These are phyloP conservation scores for Trichoderma brevicompactum DNA, from an alignment of 2,329 filamentous ascomycete genomes.

Conservation along the genomic window DNA sequence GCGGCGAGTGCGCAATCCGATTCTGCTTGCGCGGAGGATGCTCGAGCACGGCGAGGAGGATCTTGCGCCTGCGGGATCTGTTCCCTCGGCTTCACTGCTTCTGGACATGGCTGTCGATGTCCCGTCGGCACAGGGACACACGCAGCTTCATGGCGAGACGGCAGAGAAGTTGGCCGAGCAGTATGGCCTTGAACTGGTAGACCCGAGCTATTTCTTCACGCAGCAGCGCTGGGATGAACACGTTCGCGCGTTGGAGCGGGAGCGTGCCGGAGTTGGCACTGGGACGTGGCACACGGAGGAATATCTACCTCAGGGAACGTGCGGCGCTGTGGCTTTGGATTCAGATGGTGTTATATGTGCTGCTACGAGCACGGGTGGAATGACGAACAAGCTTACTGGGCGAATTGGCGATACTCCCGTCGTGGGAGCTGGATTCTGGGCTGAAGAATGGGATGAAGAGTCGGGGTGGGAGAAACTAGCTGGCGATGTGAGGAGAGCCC, in stretches of 20 bases:
- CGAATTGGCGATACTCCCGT: conserved; percentile 86
- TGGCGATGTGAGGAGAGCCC: not conserved
- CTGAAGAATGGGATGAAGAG: conserved; percentile 75
- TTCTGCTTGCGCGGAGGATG: conserved; percentile 72
- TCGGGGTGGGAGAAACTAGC: conserved; percentile 30
- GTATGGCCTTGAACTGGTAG: conserved; percentile 74
- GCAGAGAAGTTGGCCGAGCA: conserved; percentile 69
- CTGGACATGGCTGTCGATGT: conserved; percentile 40
- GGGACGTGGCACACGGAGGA: conserved; percentile 63
- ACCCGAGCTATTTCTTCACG: conserved; percentile 77
- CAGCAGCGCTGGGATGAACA: conserved; percentile 80
- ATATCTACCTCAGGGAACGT: conserved; percentile 82
- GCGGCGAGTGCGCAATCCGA: conserved; percentile 75
- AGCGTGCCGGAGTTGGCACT: conserved; percentile 46
- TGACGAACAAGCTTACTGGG: conserved; percentile 88
- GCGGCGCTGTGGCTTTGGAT: conserved; percentile 82
- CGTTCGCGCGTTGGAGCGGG: conserved; percentile 58
- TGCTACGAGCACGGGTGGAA: conserved; percentile 72
- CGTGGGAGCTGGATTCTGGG: conserved; percentile 86
- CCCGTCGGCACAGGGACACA: conserved; percentile 69
- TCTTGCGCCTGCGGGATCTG: conserved; percentile 47
- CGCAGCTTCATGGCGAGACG: conserved; percentile 67
- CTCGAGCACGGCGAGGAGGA: conserved; percentile 69
- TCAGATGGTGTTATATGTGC: conserved; percentile 71
- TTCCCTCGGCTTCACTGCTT: not conserved